These are phyloP conservation scores for Dictyostelium capitatum DNA, from an alignment of 78 protist genomes.

Conservation along the genomic window DNA sequence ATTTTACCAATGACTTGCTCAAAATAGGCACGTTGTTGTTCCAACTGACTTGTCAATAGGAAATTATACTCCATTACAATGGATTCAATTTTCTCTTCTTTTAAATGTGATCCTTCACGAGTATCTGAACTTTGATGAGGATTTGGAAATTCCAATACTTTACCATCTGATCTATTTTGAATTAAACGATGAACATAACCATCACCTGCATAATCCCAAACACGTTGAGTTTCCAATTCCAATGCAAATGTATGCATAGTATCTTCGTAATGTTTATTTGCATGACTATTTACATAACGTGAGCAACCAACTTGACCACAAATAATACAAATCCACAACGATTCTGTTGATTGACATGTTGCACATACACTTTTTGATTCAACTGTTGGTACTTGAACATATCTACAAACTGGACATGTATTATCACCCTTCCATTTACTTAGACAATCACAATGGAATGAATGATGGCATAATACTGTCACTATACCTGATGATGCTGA, in stretches of 20 bases:
- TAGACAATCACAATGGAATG: constrained; percentile 89
- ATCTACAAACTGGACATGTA: constrained; percentile 89
- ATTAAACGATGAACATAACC: constrained; percentile 90
- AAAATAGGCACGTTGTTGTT: constrained; percentile 88
- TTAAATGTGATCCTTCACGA: constrained; percentile 89
- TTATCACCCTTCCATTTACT: constrained; percentile 77
- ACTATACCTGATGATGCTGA: constrained; percentile 86
- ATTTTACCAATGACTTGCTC: constrained; percentile 71
- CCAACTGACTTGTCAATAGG: constrained; percentile 88
- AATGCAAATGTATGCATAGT: constrained; percentile 92
- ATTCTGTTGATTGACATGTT: constrained; percentile 82
- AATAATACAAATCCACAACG: constrained; percentile 94
- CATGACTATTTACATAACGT: constrained; percentile 91
- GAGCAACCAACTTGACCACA: constrained; percentile 95
- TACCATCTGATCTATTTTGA: constrained; percentile 90
- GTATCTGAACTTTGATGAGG: constrained; percentile 94
- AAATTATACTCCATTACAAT: constrained; percentile 86
- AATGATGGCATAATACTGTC: constrained; percentile 94
- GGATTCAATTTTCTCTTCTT: constrained; percentile 86
- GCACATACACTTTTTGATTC: constrained; percentile 47
- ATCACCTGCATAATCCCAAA: constrained; percentile 98
- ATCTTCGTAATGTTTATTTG: constrained; percentile 90
- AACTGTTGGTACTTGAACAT: constrained; percentile 78
- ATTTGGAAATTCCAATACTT: constrained; percentile 92
- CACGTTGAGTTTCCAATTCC: constrained; percentile 92